These are phyloP conservation scores for Hevea brasiliensis DNA, from an alignment of 345 rosid species.

Conservation along the genomic window DNA sequence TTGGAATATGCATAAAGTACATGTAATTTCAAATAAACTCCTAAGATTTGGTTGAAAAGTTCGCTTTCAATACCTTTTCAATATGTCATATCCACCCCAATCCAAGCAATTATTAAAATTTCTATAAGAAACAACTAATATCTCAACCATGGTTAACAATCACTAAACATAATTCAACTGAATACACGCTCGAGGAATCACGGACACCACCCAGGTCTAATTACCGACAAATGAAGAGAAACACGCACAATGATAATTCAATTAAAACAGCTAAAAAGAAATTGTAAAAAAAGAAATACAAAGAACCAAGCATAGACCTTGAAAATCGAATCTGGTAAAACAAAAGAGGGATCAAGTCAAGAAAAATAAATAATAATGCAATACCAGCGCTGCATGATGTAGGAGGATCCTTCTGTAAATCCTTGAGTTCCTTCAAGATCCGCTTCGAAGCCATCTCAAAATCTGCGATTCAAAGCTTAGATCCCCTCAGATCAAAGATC, in stretches of 20 bases:
- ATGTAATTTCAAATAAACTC: no score
- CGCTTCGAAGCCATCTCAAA: slow-evolving; percentile 29
- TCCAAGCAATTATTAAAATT: no score
- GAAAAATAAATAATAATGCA: background rate
- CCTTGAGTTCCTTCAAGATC: slow-evolving; percentile 33
- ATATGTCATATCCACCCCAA: no score
- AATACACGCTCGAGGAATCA: background rate
- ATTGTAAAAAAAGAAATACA: background rate
- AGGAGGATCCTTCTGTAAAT: slow-evolving; percentile 35
- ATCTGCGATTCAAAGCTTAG: slow-evolving; percentile 8
- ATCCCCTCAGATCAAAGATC: background rate
- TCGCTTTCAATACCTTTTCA: no score
- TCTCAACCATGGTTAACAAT: background rate
- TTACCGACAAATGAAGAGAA: no score
- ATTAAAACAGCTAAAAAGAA: background rate
- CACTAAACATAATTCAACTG: no score
- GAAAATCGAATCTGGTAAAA: background rate
- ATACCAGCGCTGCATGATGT: slow-evolving; percentile 33
- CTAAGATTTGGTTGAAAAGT: no score
- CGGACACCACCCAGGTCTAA: no score
- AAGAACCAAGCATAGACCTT: background rate
- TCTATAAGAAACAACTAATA: no score
- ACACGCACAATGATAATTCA: no score
- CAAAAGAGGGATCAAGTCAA: background rate
- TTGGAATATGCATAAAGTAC: no score